A percentile compares a stretch with the other conserved stretches of the same genome.
Evolutionary conservation across 257 asterid genomes (phyloP).

Genomic region (Fraxinus quadrangulata): DNA sequence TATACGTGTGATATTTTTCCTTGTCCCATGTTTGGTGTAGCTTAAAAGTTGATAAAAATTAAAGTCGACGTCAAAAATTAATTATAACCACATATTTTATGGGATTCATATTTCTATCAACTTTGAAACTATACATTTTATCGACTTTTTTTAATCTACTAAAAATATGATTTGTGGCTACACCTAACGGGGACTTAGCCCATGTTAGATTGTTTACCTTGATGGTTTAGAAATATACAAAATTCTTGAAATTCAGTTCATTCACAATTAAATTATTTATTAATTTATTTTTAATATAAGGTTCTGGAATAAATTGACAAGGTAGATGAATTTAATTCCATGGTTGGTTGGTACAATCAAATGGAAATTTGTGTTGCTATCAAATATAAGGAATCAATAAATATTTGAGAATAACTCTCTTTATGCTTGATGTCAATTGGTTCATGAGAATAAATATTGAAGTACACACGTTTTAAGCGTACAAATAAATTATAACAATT

Average conservation of each 20-base stretch:
- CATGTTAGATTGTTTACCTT: no score
- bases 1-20: no score
- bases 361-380: not conserved
- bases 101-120: no score
- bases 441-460: not conserved
- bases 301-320: not conserved
- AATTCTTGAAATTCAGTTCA: not conserved
- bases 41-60: no score
- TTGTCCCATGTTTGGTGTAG: no score
- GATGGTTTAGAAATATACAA: not conserved
- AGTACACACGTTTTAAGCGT: not conserved
- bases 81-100: no score
- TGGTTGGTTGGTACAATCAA: not conserved
- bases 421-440: not conserved
- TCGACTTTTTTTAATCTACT: no score
- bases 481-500: not conserved
- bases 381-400: not conserved
- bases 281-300: not conserved
- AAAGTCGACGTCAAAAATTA: no score
- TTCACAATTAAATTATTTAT: not conserved
- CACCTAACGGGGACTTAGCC: no score
- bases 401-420: not conserved
- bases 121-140: no score
- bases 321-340: not conserved
- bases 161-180: no score